These are phyloP conservation scores for Ilyonectria destructans DNA, from an alignment of 2,329 filamentous ascomycete species.

Conservation along the genomic window DNA sequence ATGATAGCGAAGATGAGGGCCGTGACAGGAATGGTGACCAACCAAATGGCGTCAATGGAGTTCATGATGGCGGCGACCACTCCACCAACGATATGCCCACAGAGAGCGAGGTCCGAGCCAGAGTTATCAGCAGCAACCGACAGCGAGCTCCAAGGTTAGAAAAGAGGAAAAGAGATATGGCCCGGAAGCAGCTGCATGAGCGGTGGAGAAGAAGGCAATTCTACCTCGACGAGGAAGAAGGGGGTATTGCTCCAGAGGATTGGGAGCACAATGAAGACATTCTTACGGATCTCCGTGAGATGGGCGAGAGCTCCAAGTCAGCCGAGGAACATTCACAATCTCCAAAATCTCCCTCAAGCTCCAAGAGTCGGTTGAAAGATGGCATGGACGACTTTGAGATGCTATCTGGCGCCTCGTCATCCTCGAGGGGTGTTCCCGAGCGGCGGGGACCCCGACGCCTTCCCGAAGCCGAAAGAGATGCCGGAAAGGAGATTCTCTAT, in stretches of 20 bases:
- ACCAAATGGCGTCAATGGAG: slow-evolving; percentile 46
- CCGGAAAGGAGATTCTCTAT: slow-evolving; percentile 90
- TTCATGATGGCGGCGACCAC: slow-evolving; percentile 45
- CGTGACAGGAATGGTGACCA: slow-evolving; percentile 37
- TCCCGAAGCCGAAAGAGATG: slow-evolving; percentile 84
- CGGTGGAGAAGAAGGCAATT: slow-evolving; percentile 85
- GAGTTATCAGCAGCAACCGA: slow-evolving; percentile 56
- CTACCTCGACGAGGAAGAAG: slow-evolving; percentile 90
- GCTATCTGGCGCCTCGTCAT: slow-evolving; percentile 80
- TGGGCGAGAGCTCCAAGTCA: slow-evolving; percentile 63
- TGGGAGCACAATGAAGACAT: slow-evolving; percentile 76
- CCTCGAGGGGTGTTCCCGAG: slow-evolving; percentile 80
- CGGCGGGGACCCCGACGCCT: slow-evolving; percentile 86
- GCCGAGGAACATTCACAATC: slow-evolving; percentile 58
- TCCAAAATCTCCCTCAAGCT: slow-evolving; percentile 80
- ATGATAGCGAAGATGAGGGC: slow-evolving; percentile 48
- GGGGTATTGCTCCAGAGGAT: slow-evolving; percentile 74
- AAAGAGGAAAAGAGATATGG: slow-evolving; percentile 60
- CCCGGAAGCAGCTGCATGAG: slow-evolving; percentile 73
- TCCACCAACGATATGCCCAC: slow-evolving; percentile 54
- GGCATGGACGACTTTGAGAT: slow-evolving; percentile 80
- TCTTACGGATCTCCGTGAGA: slow-evolving; percentile 55
- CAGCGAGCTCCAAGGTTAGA: slow-evolving; percentile 57
- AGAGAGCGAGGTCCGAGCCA: slow-evolving; percentile 61
- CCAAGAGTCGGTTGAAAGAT: slow-evolving; percentile 84